Percentiles rank a stretch among this genome's conserved stretches.
These are phyloP conservation scores for Phytophthora ohioensis DNA, from an alignment of 352 stramenopile species.

Conservation along the genomic window DNA sequence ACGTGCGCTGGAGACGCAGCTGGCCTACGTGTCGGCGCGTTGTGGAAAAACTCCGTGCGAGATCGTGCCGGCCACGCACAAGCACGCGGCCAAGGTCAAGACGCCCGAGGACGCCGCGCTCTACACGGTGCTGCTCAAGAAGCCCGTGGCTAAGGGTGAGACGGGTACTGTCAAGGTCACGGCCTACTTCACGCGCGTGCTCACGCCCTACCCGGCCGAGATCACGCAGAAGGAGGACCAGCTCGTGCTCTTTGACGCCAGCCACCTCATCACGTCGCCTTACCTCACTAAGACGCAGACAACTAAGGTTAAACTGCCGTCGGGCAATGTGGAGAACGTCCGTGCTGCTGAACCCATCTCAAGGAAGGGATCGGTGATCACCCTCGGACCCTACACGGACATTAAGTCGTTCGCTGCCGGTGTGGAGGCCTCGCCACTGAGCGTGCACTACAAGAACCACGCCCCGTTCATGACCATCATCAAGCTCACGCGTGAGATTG, in stretches of 20 bases:
- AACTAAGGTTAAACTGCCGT: slow-evolving; percentile 88
- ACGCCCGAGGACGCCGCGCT: slow-evolving; percentile 52
- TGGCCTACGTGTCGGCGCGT: slow-evolving; percentile 75
- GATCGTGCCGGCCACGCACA: slow-evolving; percentile 54
- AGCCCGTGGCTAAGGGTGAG: slow-evolving; percentile 58
- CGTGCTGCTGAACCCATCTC: slow-evolving; percentile 60
- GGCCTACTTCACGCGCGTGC: slow-evolving; percentile 78
- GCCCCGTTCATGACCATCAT: slow-evolving; percentile 88
- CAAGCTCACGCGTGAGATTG: slow-evolving; percentile 85
- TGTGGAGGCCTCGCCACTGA: slow-evolving; percentile 33
- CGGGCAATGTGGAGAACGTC: slow-evolving; percentile 76
- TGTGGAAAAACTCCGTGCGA: slow-evolving; percentile 79
- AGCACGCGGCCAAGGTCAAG: slow-evolving; percentile 36
- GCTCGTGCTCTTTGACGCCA: slow-evolving; percentile 81
- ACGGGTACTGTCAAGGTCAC: slow-evolving; percentile 77
- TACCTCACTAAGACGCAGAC: slow-evolving; percentile 85
- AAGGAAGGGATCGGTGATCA: slow-evolving; percentile 80
- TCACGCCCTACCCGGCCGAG: slow-evolving; percentile 81
- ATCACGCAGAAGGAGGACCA: slow-evolving; percentile 88
- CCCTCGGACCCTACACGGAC: slow-evolving; percentile 83
- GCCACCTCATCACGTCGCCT: slow-evolving; percentile 72
- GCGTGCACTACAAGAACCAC: slow-evolving; percentile 90
- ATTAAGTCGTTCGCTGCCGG: slow-evolving; percentile 52
- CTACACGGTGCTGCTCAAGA: slow-evolving; percentile 80
- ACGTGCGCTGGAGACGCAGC: slow-evolving; percentile 52